These are phyloP conservation scores for Tulasnella calospora DNA, from an alignment of 768 basidiomycete genomes.

Conservation along the genomic window DNA sequence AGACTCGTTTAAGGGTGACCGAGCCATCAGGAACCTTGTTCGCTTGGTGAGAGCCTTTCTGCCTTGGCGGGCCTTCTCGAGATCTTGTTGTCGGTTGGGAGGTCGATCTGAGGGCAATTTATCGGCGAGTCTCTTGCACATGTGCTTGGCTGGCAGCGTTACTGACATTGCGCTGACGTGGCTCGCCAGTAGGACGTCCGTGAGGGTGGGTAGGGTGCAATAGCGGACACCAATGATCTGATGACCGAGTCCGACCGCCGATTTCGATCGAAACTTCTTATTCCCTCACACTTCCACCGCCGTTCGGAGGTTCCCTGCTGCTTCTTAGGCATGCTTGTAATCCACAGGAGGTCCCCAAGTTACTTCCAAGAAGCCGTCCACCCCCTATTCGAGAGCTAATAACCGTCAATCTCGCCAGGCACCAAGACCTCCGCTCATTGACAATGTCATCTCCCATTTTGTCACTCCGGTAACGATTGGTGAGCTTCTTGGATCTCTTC, in stretches of 20 bases:
- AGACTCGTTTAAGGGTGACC: not conserved
- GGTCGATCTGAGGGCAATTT: not conserved
- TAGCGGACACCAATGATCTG: not conserved
- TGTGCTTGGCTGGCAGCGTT: not conserved
- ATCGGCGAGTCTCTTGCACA: not conserved
- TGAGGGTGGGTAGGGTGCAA: not conserved
- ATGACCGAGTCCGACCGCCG: not conserved
- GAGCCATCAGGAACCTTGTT: not conserved
- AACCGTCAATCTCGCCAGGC: too few species aligned
- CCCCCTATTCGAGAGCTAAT: too few species aligned
- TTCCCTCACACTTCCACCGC: not conserved
- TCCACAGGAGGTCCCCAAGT: too few species aligned
- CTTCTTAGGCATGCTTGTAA: too few species aligned
- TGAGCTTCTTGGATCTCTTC: too few species aligned
- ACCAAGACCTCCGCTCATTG: too few species aligned
- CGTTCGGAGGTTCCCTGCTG: constrained; percentile 3
- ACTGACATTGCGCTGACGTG: not conserved
- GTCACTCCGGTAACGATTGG: too few species aligned
- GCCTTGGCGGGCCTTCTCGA: not conserved
- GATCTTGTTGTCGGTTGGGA: not conserved
- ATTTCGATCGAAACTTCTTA: not conserved
- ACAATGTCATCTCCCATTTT: too few species aligned
- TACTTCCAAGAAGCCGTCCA: too few species aligned
- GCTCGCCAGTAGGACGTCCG: not conserved
- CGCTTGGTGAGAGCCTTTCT: not conserved